Conservation (phyloP, 2,329 filamentous ascomycete species). For the Aspergillus cejpii region DNA sequence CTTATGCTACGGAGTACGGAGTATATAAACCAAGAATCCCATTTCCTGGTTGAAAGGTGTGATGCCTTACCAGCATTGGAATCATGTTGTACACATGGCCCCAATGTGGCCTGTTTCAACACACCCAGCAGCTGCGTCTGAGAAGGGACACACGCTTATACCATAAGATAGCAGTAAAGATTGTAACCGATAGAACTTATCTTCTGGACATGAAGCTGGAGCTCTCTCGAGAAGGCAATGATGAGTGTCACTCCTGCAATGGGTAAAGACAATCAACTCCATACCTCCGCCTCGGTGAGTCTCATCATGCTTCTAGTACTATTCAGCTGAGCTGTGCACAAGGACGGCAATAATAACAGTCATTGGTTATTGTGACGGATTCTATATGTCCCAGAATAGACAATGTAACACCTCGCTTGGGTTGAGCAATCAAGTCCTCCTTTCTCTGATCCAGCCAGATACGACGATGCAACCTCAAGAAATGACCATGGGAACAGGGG, state of each 20-base stretch:
- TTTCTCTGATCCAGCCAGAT: neutral
- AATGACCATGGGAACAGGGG: neutral
- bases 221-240: too few relatives aligned
- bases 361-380: neutral
- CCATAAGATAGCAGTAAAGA: too few relatives aligned
- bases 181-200: too few relatives aligned
- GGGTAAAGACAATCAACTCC: neutral
- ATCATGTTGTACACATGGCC: neutral
- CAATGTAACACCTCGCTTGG: neutral
- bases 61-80: too few relatives aligned
- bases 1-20: too few relatives aligned
- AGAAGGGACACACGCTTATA: too few relatives aligned
- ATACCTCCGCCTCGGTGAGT: neutral
- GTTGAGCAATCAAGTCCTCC: neutral
- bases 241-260: neutral
- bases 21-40: neutral
- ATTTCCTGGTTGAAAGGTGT: too few relatives aligned
- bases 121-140: neutral
- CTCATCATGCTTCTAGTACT: neutral
- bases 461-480: neutral
- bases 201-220: too few relatives aligned
- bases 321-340: neutral
- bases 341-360: neutral
- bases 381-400: neutral
- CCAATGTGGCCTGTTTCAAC: neutral